A percentile compares a stretch with the other conserved stretches of the same genome.
Evolutionary conservation across 2,329 filamentous ascomycete species (phyloP).

Genomic region (Aspergillus sp.): DNA sequence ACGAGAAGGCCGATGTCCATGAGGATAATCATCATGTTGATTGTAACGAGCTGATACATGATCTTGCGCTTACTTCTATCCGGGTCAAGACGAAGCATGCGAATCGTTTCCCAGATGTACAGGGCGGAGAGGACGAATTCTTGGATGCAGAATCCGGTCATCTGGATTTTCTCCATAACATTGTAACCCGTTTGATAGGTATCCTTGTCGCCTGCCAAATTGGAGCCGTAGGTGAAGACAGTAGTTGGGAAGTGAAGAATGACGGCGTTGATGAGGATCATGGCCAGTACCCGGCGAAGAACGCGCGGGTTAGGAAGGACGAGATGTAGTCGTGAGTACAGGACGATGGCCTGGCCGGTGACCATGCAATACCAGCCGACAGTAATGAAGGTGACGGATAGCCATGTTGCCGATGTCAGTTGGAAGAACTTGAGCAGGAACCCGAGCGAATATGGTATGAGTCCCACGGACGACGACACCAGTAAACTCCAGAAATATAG

Average conservation of each 20-base stretch:
- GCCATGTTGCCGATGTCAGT: constrained; percentile 34
- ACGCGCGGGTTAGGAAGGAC: constrained; percentile 41
- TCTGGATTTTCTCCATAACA: constrained; percentile 56
- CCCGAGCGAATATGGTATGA: constrained; percentile 47
- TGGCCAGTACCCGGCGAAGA: constrained; percentile 42
- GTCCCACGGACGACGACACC: constrained; percentile 44
- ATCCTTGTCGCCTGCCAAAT: constrained; percentile 24
- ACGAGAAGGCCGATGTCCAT: constrained; percentile 47
- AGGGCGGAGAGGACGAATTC: constrained; percentile 55
- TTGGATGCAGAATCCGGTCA: constrained; percentile 57
- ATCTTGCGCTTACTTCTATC: constrained; percentile 45
- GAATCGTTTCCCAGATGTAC: constrained; percentile 56
- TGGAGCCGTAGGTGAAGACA: constrained; percentile 46
- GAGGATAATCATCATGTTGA: constrained; percentile 50
- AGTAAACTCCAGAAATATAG: constrained; percentile 54
- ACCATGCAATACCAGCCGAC: constrained; percentile 51
- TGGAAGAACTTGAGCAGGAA: constrained; percentile 51
- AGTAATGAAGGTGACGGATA: constrained; percentile 45
- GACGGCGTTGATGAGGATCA: constrained; percentile 49
- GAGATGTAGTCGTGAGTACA: constrained; percentile 52
- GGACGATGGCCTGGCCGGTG: constrained; percentile 49
- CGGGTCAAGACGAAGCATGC: constrained; percentile 50
- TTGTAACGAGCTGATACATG: constrained; percentile 50
- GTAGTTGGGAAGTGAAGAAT: constrained; percentile 48
- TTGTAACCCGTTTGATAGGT: constrained; percentile 41